Base-by-base conservation (phyloP, 139 green algal species). In the Chlorella sp. region DNA sequence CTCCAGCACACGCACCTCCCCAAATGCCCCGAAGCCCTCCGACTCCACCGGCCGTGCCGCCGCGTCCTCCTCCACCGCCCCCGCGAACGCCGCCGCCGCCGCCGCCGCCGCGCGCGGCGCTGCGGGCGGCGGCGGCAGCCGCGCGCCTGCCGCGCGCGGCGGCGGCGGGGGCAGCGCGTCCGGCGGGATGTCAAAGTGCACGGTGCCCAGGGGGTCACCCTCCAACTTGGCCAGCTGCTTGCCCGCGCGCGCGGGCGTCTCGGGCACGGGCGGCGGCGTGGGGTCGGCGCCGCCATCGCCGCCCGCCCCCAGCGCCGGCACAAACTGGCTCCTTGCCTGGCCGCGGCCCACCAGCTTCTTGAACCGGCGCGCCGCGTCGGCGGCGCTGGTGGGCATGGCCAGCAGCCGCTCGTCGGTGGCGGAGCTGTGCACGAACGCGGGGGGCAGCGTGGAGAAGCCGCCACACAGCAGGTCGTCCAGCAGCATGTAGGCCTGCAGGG, bases 121-220 rank as follows among this genome's bases (percentile, higher is more conserved):
- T 6, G 72, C 42, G 33, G 69, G 65, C 58, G 43, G 25, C 23
- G 62, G 41, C 7, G 78, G 35, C 27, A 33, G 33, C 23, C 33
- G 50, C 5, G 21, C 72, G 48, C 71, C 60, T 1, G 70, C 60
- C 27, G 71, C 79, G 51, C 79, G 73, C 23, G 70, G 35, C 1
- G 80, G 77, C 29, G 77, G 72, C 35, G 83, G 75, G 23, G 79
- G 70, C 45, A 89, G 76, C 19, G 83, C 84, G 31, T 89, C 84
- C 19, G 74, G 56, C 14, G 84, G 84, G 29, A 89, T 77, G 69
- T 65, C 42, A 51, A 89, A 89, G 15, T 67, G 43, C 25, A 82
- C 40, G 3, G 41, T 27, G 0, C 23, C 43, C 45, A 86, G 42
- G 8, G 65, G 64, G 36, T 88, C 83, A 5, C 68, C 75, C 15